These are phyloP conservation scores for Neocatenulostroma microsporum DNA, from an alignment of 2,329 filamentous ascomycete genomes.

Conservation along the genomic window DNA sequence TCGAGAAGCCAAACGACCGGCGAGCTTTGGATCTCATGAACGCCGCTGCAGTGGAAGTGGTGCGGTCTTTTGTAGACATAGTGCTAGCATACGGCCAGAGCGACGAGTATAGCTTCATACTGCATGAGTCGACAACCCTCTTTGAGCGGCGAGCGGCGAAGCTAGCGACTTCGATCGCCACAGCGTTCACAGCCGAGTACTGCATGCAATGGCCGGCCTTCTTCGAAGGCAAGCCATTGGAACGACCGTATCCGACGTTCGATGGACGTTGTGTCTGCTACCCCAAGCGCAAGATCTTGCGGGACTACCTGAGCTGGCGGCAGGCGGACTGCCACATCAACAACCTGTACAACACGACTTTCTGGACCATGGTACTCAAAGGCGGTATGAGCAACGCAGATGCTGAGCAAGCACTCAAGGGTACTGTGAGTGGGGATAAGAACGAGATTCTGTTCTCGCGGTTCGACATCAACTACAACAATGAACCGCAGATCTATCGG, in stretches of 20 bases:
- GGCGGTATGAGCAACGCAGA: conserved; percentile 68
- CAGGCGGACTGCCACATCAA: conserved; percentile 98
- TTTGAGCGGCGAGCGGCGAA: conserved; percentile 88
- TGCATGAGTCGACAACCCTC: conserved; percentile 59
- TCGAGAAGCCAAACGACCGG: conserved; percentile 86
- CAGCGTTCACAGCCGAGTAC: conserved; percentile 89
- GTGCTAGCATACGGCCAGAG: conserved; percentile 86
- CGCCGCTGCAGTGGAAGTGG: conserved; percentile 72
- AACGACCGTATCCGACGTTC: conserved; percentile 74
- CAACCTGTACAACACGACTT: conserved; percentile 95
- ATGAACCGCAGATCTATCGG: conserved; percentile 83
- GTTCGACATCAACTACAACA: conserved; percentile 96
- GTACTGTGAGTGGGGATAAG: conserved; percentile 78
- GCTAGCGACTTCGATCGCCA: conserved; percentile 81
- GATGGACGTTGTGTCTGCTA: conserved; percentile 89
- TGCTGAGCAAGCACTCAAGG: conserved; percentile 73
- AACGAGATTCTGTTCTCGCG: conserved; percentile 88
- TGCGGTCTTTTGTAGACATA: conserved; percentile 76
- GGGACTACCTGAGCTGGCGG: conserved; percentile 95
- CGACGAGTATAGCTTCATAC: conserved; percentile 72
- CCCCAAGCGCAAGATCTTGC: conserved; percentile 69
- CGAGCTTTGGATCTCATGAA: conserved; percentile 93
- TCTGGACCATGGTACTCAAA: conserved; percentile 78
- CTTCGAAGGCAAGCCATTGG: conserved; percentile 64
- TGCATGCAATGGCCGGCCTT: conserved; percentile 67